These are phyloP conservation scores for Monosporascus sp. DNA, from an alignment of 2,329 filamentous ascomycete species.

Conservation along the genomic window DNA sequence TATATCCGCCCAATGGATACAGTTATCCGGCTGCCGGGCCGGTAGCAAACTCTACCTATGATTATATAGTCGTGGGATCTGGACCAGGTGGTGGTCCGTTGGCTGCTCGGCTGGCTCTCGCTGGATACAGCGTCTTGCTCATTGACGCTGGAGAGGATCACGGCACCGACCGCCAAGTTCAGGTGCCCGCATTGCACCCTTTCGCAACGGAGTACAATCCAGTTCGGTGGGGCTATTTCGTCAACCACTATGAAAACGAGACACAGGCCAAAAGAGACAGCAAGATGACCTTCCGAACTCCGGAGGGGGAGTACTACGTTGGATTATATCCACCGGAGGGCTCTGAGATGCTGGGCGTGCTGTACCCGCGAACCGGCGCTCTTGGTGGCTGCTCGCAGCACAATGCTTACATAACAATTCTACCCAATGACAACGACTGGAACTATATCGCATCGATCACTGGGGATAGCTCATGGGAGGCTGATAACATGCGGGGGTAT, in stretches of 20 bases:
- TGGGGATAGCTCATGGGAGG: conserved; percentile 20
- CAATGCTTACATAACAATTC: conserved; percentile 27
- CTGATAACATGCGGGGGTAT: conserved; percentile 19
- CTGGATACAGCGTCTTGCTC: conserved; percentile 35
- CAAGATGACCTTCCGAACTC: conserved; percentile 53
- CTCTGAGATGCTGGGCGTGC: conserved; percentile 45
- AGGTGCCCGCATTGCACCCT: conserved; percentile 49
- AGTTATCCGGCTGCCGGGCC: background rate
- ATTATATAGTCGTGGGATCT: background rate
- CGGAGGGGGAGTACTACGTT: conserved; percentile 45
- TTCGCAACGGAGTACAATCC: conserved; percentile 50
- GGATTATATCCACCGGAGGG: conserved; percentile 48
- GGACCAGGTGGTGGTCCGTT: background rate
- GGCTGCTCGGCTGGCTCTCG: background rate
- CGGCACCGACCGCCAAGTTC: conserved; percentile 42
- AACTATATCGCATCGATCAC: conserved; percentile 34
- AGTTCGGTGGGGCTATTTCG: conserved; percentile 59
- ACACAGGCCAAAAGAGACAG: conserved; percentile 47
- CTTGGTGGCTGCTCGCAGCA: conserved; percentile 31
- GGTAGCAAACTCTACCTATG: background rate
- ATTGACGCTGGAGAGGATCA: conserved; percentile 58
- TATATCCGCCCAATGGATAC: background rate
- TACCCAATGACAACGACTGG: conserved; percentile 40
- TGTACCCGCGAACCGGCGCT: conserved; percentile 52
- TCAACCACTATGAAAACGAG: conserved; percentile 55